phyloP scores from a whole-genome alignment of 2,329 filamentous ascomycete genomes.

The Colletotrichum sp. region DNA sequence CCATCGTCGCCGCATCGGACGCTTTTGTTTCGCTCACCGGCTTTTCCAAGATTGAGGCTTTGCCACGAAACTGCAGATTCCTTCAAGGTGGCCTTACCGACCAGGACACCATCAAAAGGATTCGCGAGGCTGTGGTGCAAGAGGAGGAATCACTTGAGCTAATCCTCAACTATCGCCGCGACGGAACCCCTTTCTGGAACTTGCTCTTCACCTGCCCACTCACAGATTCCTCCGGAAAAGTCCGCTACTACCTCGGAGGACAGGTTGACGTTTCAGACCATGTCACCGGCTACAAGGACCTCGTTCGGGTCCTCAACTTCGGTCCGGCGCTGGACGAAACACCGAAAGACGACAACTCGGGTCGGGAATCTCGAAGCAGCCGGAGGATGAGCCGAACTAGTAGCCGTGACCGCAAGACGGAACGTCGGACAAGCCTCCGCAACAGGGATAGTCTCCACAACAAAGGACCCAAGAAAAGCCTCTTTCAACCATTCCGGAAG shows the following conservation, averaged over 20 bases:
- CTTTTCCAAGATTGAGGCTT: conserved; percentile 50
- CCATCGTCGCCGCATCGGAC: conserved; percentile 54
- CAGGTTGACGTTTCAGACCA: conserved; percentile 64
- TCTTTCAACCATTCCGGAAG: conserved; percentile 39
- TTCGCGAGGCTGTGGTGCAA: conserved; percentile 45
- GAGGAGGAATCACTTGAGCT: conserved; percentile 54
- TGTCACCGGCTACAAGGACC: conserved; percentile 54
- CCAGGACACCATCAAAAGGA: conserved; percentile 40
- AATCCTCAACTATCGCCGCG: conserved; percentile 55
- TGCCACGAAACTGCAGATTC: conserved; percentile 55
- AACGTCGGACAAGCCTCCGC: conserved; percentile 17
- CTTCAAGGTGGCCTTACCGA: conserved; percentile 55
- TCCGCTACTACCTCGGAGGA: conserved; percentile 59
- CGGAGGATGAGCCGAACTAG: conserved; percentile 10
- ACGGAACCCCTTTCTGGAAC: conserved; percentile 62
- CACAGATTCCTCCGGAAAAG: conserved; percentile 49
- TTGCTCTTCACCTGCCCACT: conserved; percentile 60
- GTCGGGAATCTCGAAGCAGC: conserved; percentile 6
- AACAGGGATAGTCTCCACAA: conserved; percentile 14
- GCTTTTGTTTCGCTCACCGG: conserved; percentile 58
- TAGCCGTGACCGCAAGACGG: conserved; percentile 16
- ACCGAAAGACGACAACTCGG: not conserved
- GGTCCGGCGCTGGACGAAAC: conserved; percentile 25
- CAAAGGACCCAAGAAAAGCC: conserved; percentile 32
- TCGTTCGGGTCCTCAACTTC: conserved; percentile 54